phyloP scores from a whole-genome alignment of 805 yeast species.

The Torulaspora franciscae region DNA sequence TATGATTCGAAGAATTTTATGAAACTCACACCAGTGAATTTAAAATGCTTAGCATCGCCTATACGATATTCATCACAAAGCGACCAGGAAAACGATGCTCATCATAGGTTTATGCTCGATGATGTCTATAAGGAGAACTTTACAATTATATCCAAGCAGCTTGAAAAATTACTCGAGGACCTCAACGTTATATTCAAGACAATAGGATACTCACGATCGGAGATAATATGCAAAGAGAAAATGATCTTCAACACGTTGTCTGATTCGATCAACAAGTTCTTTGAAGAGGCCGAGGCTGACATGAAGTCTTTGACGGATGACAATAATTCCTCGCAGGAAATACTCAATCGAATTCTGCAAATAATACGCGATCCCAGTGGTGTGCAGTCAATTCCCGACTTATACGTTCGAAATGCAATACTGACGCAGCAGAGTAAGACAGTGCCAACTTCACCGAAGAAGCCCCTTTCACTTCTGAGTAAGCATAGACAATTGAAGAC shows the following conservation, averaged over 20 bases:
- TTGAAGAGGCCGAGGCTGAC: constrained; percentile 37
- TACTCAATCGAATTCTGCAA: constrained; percentile 32
- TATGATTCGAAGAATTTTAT: constrained; percentile 21
- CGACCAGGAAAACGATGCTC: background rate
- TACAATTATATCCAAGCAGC: constrained; percentile 29
- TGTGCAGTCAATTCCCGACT: constrained; percentile 39
- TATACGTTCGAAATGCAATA: constrained; percentile 39
- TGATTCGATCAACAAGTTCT: constrained; percentile 43
- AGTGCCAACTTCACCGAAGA: constrained; percentile 33
- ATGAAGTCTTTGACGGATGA: constrained; percentile 32
- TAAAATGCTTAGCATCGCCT: constrained; percentile 17
- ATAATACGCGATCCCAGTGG: constrained; percentile 38
- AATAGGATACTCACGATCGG: constrained; percentile 52
- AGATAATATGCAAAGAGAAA: constrained; percentile 46
- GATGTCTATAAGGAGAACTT: constrained; percentile 32
- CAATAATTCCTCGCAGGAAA: constrained; percentile 28
- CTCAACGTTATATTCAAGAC: constrained; percentile 45
- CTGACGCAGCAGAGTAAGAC: constrained; percentile 21
- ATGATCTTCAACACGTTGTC: constrained; percentile 48
- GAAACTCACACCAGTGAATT: constrained; percentile 30
- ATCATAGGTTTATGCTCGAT: constrained; percentile 5
- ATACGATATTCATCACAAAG: constrained; percentile 7
- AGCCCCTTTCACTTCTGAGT: constrained; percentile 35
- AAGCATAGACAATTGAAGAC: constrained; percentile 32
- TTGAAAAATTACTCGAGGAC: constrained; percentile 36